Evolutionary conservation across 352 stramenopile species (phyloP).

Genomic region (Halophytophthora batemanensis): DNA sequence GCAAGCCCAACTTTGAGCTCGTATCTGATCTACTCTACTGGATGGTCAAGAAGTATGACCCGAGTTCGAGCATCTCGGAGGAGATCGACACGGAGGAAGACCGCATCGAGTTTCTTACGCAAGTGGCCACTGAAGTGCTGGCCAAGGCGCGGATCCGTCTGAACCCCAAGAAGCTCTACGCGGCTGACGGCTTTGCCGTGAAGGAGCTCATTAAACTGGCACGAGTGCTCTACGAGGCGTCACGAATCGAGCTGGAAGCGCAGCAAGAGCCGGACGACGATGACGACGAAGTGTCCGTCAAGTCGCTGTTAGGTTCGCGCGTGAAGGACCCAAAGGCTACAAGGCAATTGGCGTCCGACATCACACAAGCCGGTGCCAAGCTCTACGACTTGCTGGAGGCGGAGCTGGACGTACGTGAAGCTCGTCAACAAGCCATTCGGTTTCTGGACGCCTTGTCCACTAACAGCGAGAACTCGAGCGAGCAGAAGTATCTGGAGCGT

Average conservation of each 20-base stretch:
- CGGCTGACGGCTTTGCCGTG: conserved; percentile 91
- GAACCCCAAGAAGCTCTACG: conserved; percentile 95
- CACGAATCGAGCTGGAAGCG: conserved; percentile 56
- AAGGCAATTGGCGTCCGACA: conserved; percentile 89
- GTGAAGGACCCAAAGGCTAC: conserved; percentile 90
- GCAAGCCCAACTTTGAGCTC: conserved; percentile 95
- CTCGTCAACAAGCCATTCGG: conserved; percentile 79
- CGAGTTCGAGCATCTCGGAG: conserved; percentile 83
- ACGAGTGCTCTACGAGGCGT: conserved; percentile 90
- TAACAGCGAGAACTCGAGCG: conserved; percentile 78
- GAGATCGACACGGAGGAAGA: conserved; percentile 95
- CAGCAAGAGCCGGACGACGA: conserved; percentile 59
- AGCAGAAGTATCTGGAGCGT: conserved; percentile 89
- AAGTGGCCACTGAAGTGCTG: conserved; percentile 76
- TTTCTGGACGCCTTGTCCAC: conserved; percentile 91
- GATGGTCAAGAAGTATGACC: conserved; percentile 94
- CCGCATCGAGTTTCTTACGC: conserved; percentile 93
- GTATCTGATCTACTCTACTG: conserved; percentile 96
- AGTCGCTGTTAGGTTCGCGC: conserved; percentile 66
- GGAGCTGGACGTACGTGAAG: conserved; percentile 86
- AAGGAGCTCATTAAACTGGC: conserved; percentile 96
- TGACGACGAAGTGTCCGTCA: conserved; percentile 68
- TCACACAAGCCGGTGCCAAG: conserved; percentile 91
- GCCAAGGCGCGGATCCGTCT: conserved; percentile 91
- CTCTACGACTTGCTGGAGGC: conserved; percentile 91